phyloP scores from a whole-genome alignment of 2,329 filamentous ascomycete genomes.

The Drechslerella dactyloides region DNA sequence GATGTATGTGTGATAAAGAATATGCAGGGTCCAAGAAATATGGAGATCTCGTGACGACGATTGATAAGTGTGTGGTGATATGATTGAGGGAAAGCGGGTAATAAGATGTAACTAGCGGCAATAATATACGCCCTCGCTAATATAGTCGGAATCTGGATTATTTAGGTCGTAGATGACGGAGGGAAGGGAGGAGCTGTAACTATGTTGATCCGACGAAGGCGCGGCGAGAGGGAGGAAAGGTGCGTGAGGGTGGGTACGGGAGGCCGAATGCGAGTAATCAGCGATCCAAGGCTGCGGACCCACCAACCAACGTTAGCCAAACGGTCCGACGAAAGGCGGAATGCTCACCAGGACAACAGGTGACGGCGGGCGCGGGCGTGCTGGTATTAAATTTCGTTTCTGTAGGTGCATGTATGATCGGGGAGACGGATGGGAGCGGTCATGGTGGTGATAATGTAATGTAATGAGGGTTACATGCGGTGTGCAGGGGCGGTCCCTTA shows the following conservation, averaged over 20 bases:
- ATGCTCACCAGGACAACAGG: constrained; percentile 13
- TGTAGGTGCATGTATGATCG: neutral
- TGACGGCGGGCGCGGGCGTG: constrained; percentile 4
- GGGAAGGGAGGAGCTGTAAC: neutral
- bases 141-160: constrained; percentile 3
- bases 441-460: neutral
- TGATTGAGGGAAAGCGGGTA: neutral
- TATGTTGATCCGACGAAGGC: neutral
- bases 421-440: constrained; percentile 1
- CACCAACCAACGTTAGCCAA: constrained; percentile 43
- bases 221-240: neutral
- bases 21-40: neutral
- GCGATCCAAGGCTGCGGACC: constrained; percentile 30
- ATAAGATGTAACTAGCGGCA: neutral
- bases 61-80: neutral
- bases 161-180: constrained; percentile 5
- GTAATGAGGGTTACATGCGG: no score
- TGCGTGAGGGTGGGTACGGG: constrained; percentile 15
- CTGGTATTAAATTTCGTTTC: constrained; percentile 6
- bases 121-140: neutral
- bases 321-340: constrained; percentile 28
- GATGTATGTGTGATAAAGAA: neutral
- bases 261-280: constrained; percentile 19
- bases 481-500: no score
- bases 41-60: neutral